Evolutionary conservation across 2,329 filamentous ascomycete species (phyloP), one percentile per base, ranked within the genome.

Genomic region (Aspergillus pseudonomiae): DNA sequence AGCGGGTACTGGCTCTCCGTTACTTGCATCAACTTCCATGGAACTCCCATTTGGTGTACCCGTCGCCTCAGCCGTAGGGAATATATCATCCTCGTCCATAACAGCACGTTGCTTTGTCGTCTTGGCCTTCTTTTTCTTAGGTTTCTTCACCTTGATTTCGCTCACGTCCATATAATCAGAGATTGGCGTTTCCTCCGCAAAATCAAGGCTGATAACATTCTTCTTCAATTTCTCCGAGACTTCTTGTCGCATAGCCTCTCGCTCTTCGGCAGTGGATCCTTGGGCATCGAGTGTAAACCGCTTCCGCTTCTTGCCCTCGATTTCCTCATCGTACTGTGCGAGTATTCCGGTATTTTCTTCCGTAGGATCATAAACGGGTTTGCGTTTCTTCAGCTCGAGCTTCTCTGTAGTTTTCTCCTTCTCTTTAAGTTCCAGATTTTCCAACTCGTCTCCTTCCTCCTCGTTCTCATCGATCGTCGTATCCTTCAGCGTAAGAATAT

Each of bases 401-500:
- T 87, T 90, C 71, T 97, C 92, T 36, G 78, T 73, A 16, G 78
- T 69, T 65, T 74, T 79, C 59, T 82, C 80, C 56, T 73, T 74
- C 45, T 82, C 80, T n/a, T 74, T 72, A 59, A 82, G 50, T 9
- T 78, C 72, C 16, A 79, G 61, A 67, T 82, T 79, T 58, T 82
- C 78, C 58, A 99, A 84, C 79, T 98, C 93, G 75, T 98, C 95
- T 2, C 92, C 94, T 63, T 93, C 91, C 32, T 93, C 93, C 63
- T 94, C 92, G 36, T 91, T 89, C 63, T 92, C 88, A 56, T 93
- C 87, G 60, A 99, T 92, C 1, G 91, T 92, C 1, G 91, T 87
- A 78, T 99, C 95, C 74, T 97, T 97, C n/a, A 99, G 85, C 0
- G 94, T 97, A 59, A 99, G 83, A 36, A 99, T 88, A 74, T 98